These are phyloP conservation scores for Suaeda aralocaspica DNA, from an alignment of 148 eudicot genomes.

Conservation along the genomic window DNA sequence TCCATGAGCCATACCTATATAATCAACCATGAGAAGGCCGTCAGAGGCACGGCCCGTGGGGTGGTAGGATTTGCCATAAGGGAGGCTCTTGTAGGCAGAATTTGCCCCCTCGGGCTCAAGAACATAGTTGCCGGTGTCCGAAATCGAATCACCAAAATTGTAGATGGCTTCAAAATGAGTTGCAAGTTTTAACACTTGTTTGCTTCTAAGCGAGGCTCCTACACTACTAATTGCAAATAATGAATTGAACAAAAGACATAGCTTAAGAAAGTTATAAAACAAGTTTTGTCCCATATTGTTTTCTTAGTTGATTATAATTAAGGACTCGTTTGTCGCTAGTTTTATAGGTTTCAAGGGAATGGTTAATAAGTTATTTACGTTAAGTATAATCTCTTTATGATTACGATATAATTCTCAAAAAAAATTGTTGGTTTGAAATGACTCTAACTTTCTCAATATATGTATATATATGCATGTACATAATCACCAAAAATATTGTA, in stretches of 20 bases:
- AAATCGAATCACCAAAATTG: constrained; percentile 41
- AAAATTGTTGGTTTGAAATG: too few species aligned
- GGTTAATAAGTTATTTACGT: too few species aligned
- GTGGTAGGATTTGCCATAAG: constrained; percentile 30
- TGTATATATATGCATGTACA: too few species aligned
- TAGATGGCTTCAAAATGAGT: constrained; percentile 31
- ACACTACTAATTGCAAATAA: not conserved
- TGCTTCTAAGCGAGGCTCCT: not conserved
- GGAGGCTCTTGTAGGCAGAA: constrained; percentile 17
- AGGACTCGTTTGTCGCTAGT: not conserved
- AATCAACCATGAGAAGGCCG: constrained; percentile 42
- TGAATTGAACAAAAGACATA: constrained; percentile 3
- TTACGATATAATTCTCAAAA: too few species aligned
- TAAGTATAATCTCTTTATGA: too few species aligned
- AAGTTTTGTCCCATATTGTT: constrained; percentile 20
- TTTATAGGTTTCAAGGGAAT: constrained; percentile 4
- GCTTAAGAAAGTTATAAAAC: not conserved
- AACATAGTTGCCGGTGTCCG: constrained; percentile 35
- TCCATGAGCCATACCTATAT: constrained; percentile 29
- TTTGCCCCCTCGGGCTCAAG: not conserved
- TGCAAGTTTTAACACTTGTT: not conserved
- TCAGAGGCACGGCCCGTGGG: constrained; percentile 46
- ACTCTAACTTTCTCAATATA: not conserved
- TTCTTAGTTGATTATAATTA: not conserved
- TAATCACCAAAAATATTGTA: too few species aligned